Conservation (phyloP, 176 grass and related monocot genomes). For the Themeda triandra region DNA sequence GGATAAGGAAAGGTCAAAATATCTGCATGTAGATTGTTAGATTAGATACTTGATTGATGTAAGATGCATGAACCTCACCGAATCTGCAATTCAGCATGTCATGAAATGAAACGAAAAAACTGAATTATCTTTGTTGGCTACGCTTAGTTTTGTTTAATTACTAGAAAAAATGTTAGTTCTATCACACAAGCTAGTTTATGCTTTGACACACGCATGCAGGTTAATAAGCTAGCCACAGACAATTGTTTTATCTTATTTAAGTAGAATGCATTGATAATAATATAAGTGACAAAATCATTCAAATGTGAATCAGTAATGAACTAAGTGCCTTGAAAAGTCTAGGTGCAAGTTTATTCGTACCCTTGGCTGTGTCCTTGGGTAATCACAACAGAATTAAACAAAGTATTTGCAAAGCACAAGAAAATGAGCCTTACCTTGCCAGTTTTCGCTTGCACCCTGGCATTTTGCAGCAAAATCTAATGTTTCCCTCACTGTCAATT, state of each 20-base stretch:
- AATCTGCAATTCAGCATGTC: neutral
- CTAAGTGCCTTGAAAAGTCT: neutral
- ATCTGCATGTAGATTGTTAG: neutral
- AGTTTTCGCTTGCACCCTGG: constrained; percentile 61
- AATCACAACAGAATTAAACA: neutral
- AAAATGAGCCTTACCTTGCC: constrained; percentile 45
- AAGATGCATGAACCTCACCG: neutral
- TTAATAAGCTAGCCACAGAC: neutral
- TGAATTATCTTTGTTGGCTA: neutral
- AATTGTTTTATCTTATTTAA: neutral
- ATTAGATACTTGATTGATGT: neutral
- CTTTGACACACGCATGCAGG: neutral
- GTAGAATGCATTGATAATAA: neutral
- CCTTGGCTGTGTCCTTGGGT: neutral
- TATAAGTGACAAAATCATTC: neutral
- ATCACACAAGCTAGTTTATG: neutral
- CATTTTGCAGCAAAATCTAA: constrained; percentile 75
- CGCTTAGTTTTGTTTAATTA: neutral
- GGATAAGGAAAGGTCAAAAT: neutral
- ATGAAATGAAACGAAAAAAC: neutral
- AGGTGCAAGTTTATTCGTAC: neutral
- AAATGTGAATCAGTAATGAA: neutral
- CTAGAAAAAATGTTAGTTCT: neutral
- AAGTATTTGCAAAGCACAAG: neutral
- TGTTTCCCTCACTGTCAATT: constrained; percentile 73